phyloP scores from a whole-genome alignment of 192 early-diverging fungal species.

The Thamnidium elegans region DNA sequence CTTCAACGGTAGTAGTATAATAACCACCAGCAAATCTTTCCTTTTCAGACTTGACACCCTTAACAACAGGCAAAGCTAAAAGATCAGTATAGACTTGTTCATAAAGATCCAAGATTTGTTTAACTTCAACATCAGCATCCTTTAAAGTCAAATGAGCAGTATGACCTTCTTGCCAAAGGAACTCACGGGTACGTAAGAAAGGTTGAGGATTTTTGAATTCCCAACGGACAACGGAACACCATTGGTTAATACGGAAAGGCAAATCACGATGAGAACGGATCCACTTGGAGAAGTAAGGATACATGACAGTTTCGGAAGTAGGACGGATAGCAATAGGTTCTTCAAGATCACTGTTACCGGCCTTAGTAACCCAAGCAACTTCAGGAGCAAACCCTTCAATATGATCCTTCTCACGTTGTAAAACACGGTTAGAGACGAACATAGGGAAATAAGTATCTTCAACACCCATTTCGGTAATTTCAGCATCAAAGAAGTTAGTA shows the following conservation, averaged over 20 bases:
- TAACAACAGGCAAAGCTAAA: conserved; percentile 94
- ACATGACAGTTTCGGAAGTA: conserved; percentile 99
- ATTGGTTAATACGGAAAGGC: conserved; percentile 96
- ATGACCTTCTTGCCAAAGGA: conserved; percentile 99
- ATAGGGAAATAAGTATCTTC: conserved; percentile 99
- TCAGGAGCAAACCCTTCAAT: conserved; percentile 99
- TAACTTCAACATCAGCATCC: conserved; percentile 83
- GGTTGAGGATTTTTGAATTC: conserved; percentile 99
- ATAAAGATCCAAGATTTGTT: conserved; percentile 91
- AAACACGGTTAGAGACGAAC: conserved; percentile 87
- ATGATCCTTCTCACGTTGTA: conserved; percentile 98
- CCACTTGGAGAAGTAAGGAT: conserved; percentile 98
- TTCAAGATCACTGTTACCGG: conserved; percentile 86
- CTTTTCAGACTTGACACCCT: conserved; percentile 97
- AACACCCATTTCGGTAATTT: conserved; percentile 89
- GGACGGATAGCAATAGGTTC: conserved; percentile 98
- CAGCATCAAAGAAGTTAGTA: conserved; percentile 88
- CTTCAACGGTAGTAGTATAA: conserved; percentile 97
- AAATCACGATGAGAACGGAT: conserved; percentile 96
- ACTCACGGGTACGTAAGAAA: conserved; percentile 98
- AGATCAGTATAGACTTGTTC: conserved; percentile 96
- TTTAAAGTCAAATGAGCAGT: conserved; percentile 91
- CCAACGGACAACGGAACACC: conserved; percentile 99
- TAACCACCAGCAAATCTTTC: conserved; percentile 99
- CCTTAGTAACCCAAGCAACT: conserved; percentile 99